Base-by-base conservation (phyloP, 176 grass and related monocot genomes). In the Zoysia pacifica region DNA sequence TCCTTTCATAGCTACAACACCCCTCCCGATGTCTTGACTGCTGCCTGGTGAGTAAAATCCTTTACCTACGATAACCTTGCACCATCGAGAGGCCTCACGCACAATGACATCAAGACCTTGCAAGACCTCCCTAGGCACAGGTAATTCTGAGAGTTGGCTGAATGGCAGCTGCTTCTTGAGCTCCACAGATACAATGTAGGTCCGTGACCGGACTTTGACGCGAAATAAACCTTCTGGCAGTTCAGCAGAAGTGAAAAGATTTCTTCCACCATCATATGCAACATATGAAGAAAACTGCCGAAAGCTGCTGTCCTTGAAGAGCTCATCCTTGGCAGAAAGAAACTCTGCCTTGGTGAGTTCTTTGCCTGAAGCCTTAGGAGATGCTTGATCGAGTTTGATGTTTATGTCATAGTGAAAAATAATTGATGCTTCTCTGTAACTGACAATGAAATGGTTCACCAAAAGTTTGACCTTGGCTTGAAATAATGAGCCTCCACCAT, bases 31-130 rank as follows among this genome's bases (percentile, higher is more conserved):
- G 28, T 54, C 9, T 4, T 3, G 0, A 54, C 66, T 67, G 15
- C 39, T 69, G 36, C 65, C 40, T 0, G 20, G 58, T 54, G 86
- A 91, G 75, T 91, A 91, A 67, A 91, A 88, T 55, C 75, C 76
- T 61, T 56, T 77, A 52, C 86, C 86, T 52, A 85, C 52, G 11
- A 75, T 83, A 64, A 91, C 79, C 81, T 83, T 89, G 54, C 49
- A 40, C 83, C 77, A 79, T 39, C 38, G n/a, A 39, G 84, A 93
- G 42, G 86, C 86, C 72, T 84, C 83, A 8, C 87, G 77, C 42
- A 93, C 80, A 84, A 90, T 74, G 50, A 90, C 81, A 81, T 90
- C 85, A 79, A 93, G 77, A 44, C 76, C 87, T 46, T 93, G 84
- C 58, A 90, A 90, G 47, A 93, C 74, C 71, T 93, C 90, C 73